These are phyloP conservation scores for Termitomyces sp. DNA, from an alignment of 768 basidiomycete species.

Conservation along the genomic window DNA sequence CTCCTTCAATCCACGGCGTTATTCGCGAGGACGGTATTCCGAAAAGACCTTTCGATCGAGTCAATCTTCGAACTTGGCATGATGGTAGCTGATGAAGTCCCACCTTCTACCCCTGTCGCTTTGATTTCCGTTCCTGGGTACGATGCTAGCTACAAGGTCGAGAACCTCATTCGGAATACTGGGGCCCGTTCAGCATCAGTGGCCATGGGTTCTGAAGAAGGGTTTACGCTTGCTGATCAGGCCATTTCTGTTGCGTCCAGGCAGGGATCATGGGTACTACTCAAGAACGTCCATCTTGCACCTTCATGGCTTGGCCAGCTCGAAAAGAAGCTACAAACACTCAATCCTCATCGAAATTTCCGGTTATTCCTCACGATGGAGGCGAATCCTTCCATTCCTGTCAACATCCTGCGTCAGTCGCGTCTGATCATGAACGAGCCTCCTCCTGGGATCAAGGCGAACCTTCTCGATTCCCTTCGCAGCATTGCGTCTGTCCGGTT, in stretches of 20 bases:
- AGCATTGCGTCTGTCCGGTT: constrained; percentile 68
- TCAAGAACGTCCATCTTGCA: constrained; percentile 96
- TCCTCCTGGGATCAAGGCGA: constrained; percentile 94
- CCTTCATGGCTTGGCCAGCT: constrained; percentile 94
- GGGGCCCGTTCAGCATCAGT: constrained; percentile 80
- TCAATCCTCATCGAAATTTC: constrained; percentile 88
- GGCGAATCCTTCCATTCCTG: constrained; percentile 89
- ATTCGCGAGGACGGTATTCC: constrained; percentile 75
- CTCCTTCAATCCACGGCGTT: constrained; percentile 75
- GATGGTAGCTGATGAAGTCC: constrained; percentile 78
- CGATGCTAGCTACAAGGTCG: constrained; percentile 96
- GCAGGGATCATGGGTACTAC: constrained; percentile 91
- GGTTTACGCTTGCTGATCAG: constrained; percentile 93
- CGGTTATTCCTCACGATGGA: constrained; percentile 98
- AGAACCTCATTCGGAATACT: constrained; percentile 75
- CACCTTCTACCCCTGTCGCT: constrained; percentile 77
- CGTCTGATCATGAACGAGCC: constrained; percentile 99
- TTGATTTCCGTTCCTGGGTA: constrained; percentile 93
- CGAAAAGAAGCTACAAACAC: constrained; percentile 92
- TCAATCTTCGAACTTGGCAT: constrained; percentile 69
- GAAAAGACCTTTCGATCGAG: constrained; percentile 68
- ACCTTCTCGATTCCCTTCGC: constrained; percentile 83
- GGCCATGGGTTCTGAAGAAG: constrained; percentile 98
- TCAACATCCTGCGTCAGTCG: constrained; percentile 94
- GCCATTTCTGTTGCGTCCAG: constrained; percentile 90